phyloP scores from a whole-genome alignment of 2,329 filamentous ascomycete species.

The Oidium heveae region DNA sequence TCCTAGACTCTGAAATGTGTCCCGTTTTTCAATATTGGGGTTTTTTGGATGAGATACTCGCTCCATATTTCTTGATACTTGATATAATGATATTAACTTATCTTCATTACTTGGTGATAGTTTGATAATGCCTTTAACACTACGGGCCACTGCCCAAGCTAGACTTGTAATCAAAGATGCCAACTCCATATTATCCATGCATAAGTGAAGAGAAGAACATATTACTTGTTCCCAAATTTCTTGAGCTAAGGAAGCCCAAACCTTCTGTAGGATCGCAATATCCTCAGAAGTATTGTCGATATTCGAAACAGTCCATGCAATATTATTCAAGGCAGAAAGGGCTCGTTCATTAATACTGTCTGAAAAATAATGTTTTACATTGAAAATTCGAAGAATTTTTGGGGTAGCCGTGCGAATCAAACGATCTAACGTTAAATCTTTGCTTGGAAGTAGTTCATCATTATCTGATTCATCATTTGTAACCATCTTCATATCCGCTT shows the following conservation, averaged over 20 bases:
- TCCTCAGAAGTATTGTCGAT: conserved; percentile 32
- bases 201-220: conserved; percentile 28
- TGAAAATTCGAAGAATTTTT: conserved; percentile 8
- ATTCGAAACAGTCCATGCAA: conserved; percentile 38
- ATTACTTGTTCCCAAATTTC: conserved; percentile 32
- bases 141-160: conserved; percentile 37
- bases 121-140: conserved; percentile 23
- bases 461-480: conserved; percentile 21
- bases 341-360: conserved; percentile 25
- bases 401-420: conserved; percentile 13
- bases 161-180: conserved; percentile 39
- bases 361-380: conserved; percentile 8
- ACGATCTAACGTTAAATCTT: conserved; percentile 10
- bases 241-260: conserved; percentile 28
- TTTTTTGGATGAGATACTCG: conserved; percentile 5
- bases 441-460: conserved; percentile 15
- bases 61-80: conserved; percentile 23
- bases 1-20: conserved; percentile 33
- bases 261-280: conserved; percentile 20
- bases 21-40: conserved; percentile 13
- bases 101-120: conserved; percentile 28
- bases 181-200: conserved; percentile 33
- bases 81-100: conserved; percentile 40
- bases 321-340: conserved; percentile 37
- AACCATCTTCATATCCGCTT: conserved; percentile 40